Conservation (phyloP, 2,329 filamentous ascomycete species). For the Colletotrichum zoysiae region DNA sequence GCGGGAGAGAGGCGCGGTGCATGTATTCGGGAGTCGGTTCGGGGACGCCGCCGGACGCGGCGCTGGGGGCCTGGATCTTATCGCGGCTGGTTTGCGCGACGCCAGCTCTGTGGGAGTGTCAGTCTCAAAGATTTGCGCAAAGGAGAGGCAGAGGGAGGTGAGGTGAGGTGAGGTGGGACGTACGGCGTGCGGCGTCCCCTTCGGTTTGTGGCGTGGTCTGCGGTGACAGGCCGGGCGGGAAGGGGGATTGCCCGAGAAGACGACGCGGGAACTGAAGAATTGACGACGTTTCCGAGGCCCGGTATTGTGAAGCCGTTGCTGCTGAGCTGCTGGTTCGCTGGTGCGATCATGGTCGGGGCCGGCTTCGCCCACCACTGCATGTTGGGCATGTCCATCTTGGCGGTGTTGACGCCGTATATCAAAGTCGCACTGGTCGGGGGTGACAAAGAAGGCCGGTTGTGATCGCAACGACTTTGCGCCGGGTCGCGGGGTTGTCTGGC, state of each 20-base stretch:
- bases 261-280: background rate
- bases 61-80: constrained; percentile 48
- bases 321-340: constrained; percentile 18
- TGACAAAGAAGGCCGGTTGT: background rate
- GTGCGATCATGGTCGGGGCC: constrained; percentile 7
- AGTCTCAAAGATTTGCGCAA: background rate
- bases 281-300: constrained; percentile 36
- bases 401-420: background rate
- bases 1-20: constrained; percentile 60
- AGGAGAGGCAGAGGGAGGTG: background rate
- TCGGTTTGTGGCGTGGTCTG: constrained; percentile 1
- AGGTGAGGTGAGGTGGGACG: background rate
- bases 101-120: background rate
- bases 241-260: background rate
- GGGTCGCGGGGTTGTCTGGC: background rate
- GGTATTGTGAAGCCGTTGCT: constrained; percentile 35
- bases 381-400: constrained; percentile 24
- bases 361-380: constrained; percentile 40
- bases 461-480: background rate
- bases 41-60: constrained; percentile 69
- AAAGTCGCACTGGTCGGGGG: background rate
- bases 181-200: constrained; percentile 19
- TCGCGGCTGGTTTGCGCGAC: constrained; percentile 25
- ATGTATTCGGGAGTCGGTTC: constrained; percentile 72
- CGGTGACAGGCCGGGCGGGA: background rate